A percentile compares a stretch with the other conserved stretches of the same genome.
phyloP scores from a whole-genome alignment of 495 filamentous ascomycete genomes.

The Aspergillus mulundensis region DNA sequence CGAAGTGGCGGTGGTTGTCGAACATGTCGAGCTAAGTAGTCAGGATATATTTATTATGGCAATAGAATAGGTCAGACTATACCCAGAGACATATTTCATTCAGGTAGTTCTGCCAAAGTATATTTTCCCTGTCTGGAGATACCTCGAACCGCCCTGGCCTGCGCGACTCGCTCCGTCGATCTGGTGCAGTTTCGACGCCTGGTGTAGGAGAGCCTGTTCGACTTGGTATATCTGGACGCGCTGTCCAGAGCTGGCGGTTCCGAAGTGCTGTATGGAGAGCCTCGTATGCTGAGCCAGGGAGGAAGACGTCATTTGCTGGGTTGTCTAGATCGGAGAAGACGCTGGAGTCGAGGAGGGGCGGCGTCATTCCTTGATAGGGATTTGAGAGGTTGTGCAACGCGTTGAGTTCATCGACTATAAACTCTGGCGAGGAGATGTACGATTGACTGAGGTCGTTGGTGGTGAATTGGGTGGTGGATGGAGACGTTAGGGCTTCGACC shows the following conservation, averaged over 20 bases:
- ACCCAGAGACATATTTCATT: constrained; percentile 42
- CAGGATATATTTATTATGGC: background rate
- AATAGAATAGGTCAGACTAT: no score
- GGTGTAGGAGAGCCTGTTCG: constrained; percentile 19
- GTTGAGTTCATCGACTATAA: constrained; percentile 24
- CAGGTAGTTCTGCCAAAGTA: constrained; percentile 41
- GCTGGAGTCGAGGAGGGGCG: constrained; percentile 23
- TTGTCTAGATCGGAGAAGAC: constrained; percentile 24
- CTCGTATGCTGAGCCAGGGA: constrained; percentile 33
- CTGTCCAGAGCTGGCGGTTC: constrained; percentile 34
- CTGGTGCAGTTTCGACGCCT: background rate
- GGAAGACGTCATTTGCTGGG: constrained; percentile 28
- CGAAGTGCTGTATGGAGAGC: constrained; percentile 31
- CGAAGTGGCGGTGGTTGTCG: constrained; percentile 41
- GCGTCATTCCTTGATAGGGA: constrained; percentile 21
- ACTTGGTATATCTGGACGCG: constrained; percentile 25
- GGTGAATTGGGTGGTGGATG: constrained; percentile 1
- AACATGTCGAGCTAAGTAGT: constrained; percentile 43
- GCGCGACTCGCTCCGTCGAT: constrained; percentile 5
- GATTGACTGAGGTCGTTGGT: constrained; percentile 9
- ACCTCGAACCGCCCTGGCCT: constrained; percentile 22
- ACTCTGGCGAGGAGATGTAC: constrained; percentile 29
- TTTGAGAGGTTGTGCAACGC: constrained; percentile 18
- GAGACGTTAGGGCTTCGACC: background rate
- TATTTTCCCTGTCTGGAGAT: constrained; percentile 27